Evolutionary conservation across 768 basidiomycete species (phyloP).

Genomic region (Russula sp.): DNA sequence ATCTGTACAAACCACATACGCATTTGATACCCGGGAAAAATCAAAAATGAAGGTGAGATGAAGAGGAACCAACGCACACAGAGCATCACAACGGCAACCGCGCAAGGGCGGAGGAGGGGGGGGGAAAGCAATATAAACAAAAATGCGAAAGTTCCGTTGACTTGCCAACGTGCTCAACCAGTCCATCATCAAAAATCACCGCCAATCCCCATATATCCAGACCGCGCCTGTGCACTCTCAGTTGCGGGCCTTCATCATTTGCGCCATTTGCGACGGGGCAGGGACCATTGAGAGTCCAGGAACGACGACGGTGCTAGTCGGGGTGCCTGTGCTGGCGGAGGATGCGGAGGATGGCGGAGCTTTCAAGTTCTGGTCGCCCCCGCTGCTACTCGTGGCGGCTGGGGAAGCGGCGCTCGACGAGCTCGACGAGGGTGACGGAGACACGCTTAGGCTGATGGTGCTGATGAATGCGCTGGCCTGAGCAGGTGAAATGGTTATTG

Average conservation of each 20-base stretch:
- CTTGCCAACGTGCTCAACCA: too few relatives aligned
- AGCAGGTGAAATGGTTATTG: constrained; percentile 19
- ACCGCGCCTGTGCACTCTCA: too few relatives aligned
- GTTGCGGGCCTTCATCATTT: too few relatives aligned
- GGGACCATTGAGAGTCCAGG: constrained; percentile 38
- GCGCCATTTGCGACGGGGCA: not conserved
- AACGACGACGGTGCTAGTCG: constrained; percentile 33
- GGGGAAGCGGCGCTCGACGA: not conserved
- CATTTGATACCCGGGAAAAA: too few relatives aligned
- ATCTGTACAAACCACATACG: too few relatives aligned
- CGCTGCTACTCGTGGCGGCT: not conserved
- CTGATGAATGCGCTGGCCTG: constrained; percentile 23
- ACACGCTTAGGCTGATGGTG: not conserved
- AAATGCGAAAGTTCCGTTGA: not conserved
- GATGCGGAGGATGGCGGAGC: too few relatives aligned
- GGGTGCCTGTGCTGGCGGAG: too few relatives aligned
- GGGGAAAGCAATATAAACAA: not conserved
- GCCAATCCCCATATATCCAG: too few relatives aligned
- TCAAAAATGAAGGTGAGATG: too few relatives aligned
- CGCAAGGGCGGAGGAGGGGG: too few relatives aligned
- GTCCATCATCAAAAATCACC: too few relatives aligned
- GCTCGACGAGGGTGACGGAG: constrained; percentile 22
- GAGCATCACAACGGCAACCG: not conserved
- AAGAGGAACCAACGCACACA: not conserved
- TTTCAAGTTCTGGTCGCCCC: too few relatives aligned